These are phyloP conservation scores for Lavandula angustifolia DNA, from an alignment of 257 asterid species.

Conservation along the genomic window DNA sequence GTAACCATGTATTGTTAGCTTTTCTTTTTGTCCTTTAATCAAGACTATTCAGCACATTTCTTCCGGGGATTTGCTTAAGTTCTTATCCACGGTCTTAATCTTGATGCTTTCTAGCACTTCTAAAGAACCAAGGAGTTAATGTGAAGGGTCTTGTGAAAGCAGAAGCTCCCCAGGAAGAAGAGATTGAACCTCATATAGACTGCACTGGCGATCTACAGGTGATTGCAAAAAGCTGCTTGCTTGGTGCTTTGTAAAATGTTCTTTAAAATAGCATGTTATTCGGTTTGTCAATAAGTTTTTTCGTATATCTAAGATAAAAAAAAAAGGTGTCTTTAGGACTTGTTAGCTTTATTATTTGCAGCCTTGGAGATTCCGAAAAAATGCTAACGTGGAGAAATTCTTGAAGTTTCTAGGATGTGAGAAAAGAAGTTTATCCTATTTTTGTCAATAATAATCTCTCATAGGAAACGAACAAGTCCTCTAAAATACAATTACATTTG, in stretches of 20 bases:
- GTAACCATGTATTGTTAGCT: no score
- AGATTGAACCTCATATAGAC: constrained; percentile 81
- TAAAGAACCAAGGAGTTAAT: constrained; percentile 91
- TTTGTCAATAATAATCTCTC: no score
- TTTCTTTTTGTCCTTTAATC: constrained; percentile 3
- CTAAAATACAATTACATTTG: background rate
- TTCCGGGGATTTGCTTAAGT: background rate
- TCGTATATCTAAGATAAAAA: constrained; percentile 15
- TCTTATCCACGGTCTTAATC: constrained; percentile 27
- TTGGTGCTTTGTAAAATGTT: constrained; percentile 17
- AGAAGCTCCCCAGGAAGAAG: constrained; percentile 82
- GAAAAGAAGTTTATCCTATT: no score
- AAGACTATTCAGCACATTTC: constrained; percentile 1
- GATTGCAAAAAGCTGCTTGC: constrained; percentile 23
- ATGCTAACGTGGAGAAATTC: no score
- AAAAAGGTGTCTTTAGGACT: background rate
- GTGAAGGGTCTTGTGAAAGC: constrained; percentile 93
- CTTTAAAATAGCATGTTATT: constrained; percentile 19
- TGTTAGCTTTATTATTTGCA: constrained; percentile 11
- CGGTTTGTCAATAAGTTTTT: background rate
- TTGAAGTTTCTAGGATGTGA: no score
- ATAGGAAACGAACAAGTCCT: background rate
- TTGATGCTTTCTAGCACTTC: constrained; percentile 62
- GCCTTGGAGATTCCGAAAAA: no score
- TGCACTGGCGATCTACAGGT: constrained; percentile 98